Conservation (phyloP, 495 filamentous ascomycete species). For the Penicillium steckii region DNA sequence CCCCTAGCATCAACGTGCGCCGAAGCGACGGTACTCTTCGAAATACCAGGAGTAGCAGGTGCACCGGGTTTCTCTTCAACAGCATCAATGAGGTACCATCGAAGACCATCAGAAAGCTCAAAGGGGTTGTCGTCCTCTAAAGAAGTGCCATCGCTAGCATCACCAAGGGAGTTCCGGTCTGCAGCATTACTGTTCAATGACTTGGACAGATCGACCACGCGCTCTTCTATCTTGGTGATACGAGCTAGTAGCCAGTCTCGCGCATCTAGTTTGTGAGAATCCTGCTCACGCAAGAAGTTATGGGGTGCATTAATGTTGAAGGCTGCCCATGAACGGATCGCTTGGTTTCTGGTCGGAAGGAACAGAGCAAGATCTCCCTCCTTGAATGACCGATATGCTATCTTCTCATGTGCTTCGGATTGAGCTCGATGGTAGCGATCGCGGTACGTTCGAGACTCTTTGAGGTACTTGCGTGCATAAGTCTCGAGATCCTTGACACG, state of each 20-base stretch:
- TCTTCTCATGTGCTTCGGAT: constrained; percentile 90
- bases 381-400: constrained; percentile 95
- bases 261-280: constrained; percentile 74
- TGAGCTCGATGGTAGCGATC: constrained; percentile 84
- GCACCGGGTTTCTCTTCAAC: constrained; percentile 94
- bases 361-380: constrained; percentile 95
- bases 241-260: constrained; percentile 94
- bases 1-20: constrained; percentile 83
- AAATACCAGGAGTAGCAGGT: constrained; percentile 82
- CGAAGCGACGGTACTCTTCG: constrained; percentile 87
- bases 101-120: constrained; percentile 88
- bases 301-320: constrained; percentile 98
- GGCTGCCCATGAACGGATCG: constrained; percentile 92
- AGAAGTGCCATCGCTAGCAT: constrained; percentile 55
- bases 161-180: constrained; percentile 54
- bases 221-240: constrained; percentile 88
- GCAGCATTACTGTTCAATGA: constrained; percentile 58
- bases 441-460: constrained; percentile 80
- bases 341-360: constrained; percentile 89
- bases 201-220: constrained; percentile 88
- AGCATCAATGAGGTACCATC: constrained; percentile 95
- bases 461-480: constrained; percentile 85
- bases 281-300: constrained; percentile 93
- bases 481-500: constrained; percentile 87
- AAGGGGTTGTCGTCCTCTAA: constrained; percentile 98